Conservation (phyloP, 495 filamentous ascomycete species). For the Bryoglossum gracile region DNA sequence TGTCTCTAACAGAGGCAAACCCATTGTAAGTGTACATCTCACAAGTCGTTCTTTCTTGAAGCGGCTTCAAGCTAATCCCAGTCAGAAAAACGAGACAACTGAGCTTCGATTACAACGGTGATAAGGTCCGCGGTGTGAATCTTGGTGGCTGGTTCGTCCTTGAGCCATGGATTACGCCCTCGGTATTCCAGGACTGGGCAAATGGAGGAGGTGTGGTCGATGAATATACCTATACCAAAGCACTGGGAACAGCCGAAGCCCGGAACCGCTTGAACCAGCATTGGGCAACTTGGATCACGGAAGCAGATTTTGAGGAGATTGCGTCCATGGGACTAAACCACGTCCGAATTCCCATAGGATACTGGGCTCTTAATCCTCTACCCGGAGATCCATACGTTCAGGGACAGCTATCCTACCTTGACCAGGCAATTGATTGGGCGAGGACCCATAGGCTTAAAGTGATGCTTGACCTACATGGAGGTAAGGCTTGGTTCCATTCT, state of each 20-base stretch:
- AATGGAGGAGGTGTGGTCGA: slow-evolving; percentile 42
- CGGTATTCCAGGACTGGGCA: slow-evolving; percentile 45
- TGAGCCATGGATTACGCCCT: slow-evolving; percentile 58
- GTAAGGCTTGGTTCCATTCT: slow-evolving; percentile 31
- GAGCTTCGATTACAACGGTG: slow-evolving; percentile 32
- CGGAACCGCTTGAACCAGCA: slow-evolving; percentile 41
- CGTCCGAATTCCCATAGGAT: slow-evolving; percentile 72
- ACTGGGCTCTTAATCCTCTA: slow-evolving; percentile 60
- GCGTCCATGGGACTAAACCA: slow-evolving; percentile 60
- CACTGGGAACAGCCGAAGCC: slow-evolving; percentile 45
- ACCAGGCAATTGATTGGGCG: slow-evolving; percentile 64
- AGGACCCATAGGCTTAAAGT: slow-evolving; percentile 54
- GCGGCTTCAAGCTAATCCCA: neutral
- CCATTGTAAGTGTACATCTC: slow-evolving; percentile 18
- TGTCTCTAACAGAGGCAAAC: neutral
- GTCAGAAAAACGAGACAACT: slow-evolving; percentile 20
- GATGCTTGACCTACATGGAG: slow-evolving; percentile 64
- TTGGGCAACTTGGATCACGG: slow-evolving; percentile 59
- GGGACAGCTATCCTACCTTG: slow-evolving; percentile 61
- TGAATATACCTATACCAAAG: slow-evolving; percentile 51
- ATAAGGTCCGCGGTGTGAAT: slow-evolving; percentile 49
- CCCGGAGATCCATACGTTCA: slow-evolving; percentile 64
- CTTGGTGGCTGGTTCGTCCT: slow-evolving; percentile 53
- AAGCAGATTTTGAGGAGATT: slow-evolving; percentile 61
- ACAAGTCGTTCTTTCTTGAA: neutral